Evolutionary conservation across 2,329 filamentous ascomycete species (phyloP).

Genomic region (Hyphodiscus sp.): DNA sequence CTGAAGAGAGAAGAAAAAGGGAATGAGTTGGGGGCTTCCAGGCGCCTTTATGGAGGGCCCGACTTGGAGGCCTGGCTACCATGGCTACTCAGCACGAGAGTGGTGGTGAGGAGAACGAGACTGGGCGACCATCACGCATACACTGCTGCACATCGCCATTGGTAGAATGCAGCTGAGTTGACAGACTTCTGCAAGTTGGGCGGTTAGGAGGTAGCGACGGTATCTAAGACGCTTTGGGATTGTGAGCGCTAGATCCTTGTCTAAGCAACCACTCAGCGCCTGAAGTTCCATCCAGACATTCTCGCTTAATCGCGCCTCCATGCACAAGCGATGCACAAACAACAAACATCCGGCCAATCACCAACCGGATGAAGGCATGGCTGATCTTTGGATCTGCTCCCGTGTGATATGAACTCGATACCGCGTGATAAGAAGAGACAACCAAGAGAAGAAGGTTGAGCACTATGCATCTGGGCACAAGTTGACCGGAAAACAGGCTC

Average conservation of each 20-base stretch:
- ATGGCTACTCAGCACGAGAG: not conserved
- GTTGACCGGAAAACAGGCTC: not conserved
- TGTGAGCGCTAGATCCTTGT: constrained; percentile 17
- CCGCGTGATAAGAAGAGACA: not conserved
- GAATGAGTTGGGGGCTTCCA: constrained; percentile 16
- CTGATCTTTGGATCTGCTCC: not conserved
- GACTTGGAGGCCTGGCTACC: constrained; percentile 8
- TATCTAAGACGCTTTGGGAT: constrained; percentile 8
- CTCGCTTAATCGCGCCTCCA: not conserved
- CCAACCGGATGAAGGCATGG: not conserved
- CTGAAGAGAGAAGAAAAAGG: constrained; percentile 44
- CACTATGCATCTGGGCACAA: not conserved
- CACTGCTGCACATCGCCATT: not conserved
- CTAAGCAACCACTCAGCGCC: constrained; percentile 1
- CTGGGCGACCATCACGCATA: not conserved
- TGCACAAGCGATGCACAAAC: not conserved
- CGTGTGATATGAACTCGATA: not conserved
- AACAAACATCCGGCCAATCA: not conserved
- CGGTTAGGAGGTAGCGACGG: constrained; percentile 14
- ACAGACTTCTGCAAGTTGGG: constrained; percentile 11
- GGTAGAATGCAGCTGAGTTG: constrained; percentile 3
- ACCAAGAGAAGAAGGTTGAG: not conserved
- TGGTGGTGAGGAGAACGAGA: constrained; percentile 10
- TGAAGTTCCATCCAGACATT: not conserved
- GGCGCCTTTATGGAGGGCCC: constrained; percentile 26